A percentile compares a stretch with the other conserved stretches of the same genome.
Conservation (phyloP, 441 rosid genomes). For the Oxalis stricta region DNA sequence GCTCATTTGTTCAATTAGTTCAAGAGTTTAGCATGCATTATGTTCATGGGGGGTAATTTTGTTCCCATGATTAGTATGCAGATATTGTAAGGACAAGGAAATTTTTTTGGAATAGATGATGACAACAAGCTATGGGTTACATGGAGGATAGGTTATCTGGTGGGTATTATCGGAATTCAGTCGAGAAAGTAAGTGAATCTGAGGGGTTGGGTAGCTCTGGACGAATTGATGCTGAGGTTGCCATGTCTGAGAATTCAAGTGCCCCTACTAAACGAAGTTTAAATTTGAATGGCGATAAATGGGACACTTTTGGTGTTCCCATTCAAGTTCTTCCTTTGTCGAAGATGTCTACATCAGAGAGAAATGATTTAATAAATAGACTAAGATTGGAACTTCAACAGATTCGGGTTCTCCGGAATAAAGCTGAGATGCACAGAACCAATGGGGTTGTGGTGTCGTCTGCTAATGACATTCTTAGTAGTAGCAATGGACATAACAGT, state of each 20-base stretch:
- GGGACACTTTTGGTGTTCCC: constrained; percentile 32
- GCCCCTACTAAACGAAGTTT: constrained; percentile 36
- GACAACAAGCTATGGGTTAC: constrained; percentile 36
- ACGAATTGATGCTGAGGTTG: constrained; percentile 36
- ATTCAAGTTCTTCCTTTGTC: constrained; percentile 34
- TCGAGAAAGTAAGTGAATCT: constrained; percentile 38
- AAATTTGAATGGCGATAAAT: constrained; percentile 31
- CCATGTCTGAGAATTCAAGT: constrained; percentile 48
- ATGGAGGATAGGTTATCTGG: constrained; percentile 43
- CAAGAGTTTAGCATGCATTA: neutral
- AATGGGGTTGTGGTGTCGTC: constrained; percentile 29
- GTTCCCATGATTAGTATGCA: constrained; percentile 22
- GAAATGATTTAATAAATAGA: constrained; percentile 31
- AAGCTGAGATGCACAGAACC: constrained; percentile 29
- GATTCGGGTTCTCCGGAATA: constrained; percentile 31
- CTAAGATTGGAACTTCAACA: constrained; percentile 41
- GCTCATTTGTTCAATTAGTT: neutral
- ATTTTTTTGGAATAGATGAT: constrained; percentile 22
- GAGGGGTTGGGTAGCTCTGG: constrained; percentile 57
- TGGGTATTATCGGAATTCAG: constrained; percentile 31
- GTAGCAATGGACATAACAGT: constrained; percentile 24
- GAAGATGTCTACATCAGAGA: constrained; percentile 28
- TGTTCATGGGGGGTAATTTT: constrained; percentile 12
- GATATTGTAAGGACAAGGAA: neutral
- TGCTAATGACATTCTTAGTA: constrained; percentile 36